phyloP scores from a whole-genome alignment of 441 rosid genomes.

The Pelargonium australe region DNA sequence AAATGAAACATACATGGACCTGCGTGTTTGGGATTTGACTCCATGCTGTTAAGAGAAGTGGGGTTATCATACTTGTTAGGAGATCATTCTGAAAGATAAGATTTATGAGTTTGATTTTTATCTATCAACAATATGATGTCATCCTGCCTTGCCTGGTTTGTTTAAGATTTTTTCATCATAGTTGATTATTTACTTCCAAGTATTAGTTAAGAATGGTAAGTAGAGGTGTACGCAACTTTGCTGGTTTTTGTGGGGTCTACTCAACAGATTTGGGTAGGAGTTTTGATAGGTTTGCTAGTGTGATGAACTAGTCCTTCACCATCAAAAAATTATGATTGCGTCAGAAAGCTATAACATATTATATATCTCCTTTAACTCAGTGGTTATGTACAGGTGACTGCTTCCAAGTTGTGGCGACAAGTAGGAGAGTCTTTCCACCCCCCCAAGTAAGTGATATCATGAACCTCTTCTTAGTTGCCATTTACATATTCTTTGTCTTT shows the following conservation, averaged over 20 bases:
- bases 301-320: not conserved
- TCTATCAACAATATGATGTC: no score
- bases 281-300: not conserved
- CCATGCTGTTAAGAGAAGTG: no score
- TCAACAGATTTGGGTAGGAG: constrained; percentile 4
- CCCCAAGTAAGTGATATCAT: constrained; percentile 57
- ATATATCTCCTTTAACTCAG: constrained; percentile 18
- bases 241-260: not conserved
- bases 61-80: no score
- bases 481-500: no score
- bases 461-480: not conserved
- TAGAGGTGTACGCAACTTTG: not conserved
- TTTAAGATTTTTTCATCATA: no score
- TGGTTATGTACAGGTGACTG: constrained; percentile 60
- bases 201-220: not conserved
- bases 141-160: no score
- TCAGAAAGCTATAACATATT: constrained; percentile 12
- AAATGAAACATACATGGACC: no score
- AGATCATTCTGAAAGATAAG: no score
- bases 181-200: not conserved
- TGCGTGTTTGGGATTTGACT: no score
- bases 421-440: constrained; percentile 96
- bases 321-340: not conserved
- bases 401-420: constrained; percentile 86
- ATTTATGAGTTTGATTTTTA: no score